These are phyloP conservation scores for Scedosporium aurantiacum DNA, from an alignment of 2,329 filamentous ascomycete species.

Conservation along the genomic window DNA sequence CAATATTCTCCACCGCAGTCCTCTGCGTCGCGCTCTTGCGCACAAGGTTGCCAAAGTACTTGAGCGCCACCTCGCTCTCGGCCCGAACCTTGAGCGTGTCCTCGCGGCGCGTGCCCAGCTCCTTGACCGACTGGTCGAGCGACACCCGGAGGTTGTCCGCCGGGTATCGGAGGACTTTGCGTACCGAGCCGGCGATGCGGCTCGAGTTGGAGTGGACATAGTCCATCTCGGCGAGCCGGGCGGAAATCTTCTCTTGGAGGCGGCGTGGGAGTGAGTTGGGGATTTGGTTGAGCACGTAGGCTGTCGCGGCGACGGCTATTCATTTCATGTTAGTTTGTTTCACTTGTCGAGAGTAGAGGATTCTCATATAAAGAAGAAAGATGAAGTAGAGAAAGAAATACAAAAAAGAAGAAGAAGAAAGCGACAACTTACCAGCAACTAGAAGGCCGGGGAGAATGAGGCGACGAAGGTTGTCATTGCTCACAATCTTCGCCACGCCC, in stretches of 20 bases:
- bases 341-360: conserved; percentile 3
- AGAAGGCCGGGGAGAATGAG: conserved; percentile 73
- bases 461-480: conserved; percentile 68
- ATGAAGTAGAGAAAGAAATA: neutral
- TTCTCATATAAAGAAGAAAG: neutral
- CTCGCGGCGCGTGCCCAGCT: conserved; percentile 65
- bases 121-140: conserved; percentile 75
- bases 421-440: conserved; percentile 56
- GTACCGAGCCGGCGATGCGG: conserved; percentile 75
- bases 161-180: conserved; percentile 78
- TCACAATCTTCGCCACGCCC: conserved; percentile 68
- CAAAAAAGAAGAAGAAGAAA: neutral
- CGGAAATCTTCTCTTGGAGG: conserved; percentile 72
- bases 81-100: conserved; percentile 70
- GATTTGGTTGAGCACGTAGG: conserved; percentile 77
- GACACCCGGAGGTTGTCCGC: conserved; percentile 76
- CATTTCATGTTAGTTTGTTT: conserved; percentile 15
- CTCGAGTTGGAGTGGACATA: conserved; percentile 84
- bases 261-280: conserved; percentile 80
- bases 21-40: conserved; percentile 48
- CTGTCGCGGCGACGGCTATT: conserved; percentile 59
- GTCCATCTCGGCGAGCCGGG: conserved; percentile 70
- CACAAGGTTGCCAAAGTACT: conserved; percentile 83
- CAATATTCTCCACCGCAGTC: conserved; percentile 36
- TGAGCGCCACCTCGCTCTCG: conserved; percentile 77